Percentiles rank a stretch among this genome's conserved stretches.
Conservation (phyloP, 1,284 basidiomycete genomes). For the Vanrija humicola region DNA sequence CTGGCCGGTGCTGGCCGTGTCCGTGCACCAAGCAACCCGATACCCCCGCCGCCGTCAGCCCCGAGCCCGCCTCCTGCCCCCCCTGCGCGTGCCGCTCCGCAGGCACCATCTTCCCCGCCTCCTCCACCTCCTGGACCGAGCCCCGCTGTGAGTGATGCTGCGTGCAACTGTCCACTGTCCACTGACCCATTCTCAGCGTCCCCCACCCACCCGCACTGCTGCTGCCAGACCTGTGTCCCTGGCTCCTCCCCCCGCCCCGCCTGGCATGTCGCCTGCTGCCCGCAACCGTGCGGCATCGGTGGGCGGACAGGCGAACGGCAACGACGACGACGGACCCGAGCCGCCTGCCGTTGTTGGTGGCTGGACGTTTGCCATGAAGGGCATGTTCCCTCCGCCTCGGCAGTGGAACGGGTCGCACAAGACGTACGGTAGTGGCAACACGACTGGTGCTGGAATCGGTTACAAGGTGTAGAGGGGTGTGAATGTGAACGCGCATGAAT, state of each 20-base stretch:
- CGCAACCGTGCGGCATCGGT: constrained; percentile 29
- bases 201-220: background rate
- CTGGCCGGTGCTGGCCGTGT: constrained; percentile 12
- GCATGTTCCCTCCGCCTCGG: constrained; percentile 49
- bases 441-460: constrained; percentile 41
- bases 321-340: constrained; percentile 27
- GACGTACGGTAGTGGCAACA: constrained; percentile 42
- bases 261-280: constrained; percentile 20
- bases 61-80: background rate
- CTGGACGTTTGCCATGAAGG: constrained; percentile 49
- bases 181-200: background rate
- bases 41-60: constrained; percentile 1
- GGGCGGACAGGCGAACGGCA: constrained; percentile 11
- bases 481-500: background rate
- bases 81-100: background rate
- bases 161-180: background rate
- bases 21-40: constrained; percentile 10
- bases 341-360: constrained; percentile 44
- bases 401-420: constrained; percentile 37
- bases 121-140: constrained; percentile 28
- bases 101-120: constrained; percentile 7
- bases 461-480: constrained; percentile 11
- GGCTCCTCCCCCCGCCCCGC: constrained; percentile 24
- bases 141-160: constrained; percentile 19
- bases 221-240: constrained; percentile 4